phyloP scores from a whole-genome alignment of 106 monocot species.

The Agapanthus africanus region DNA sequence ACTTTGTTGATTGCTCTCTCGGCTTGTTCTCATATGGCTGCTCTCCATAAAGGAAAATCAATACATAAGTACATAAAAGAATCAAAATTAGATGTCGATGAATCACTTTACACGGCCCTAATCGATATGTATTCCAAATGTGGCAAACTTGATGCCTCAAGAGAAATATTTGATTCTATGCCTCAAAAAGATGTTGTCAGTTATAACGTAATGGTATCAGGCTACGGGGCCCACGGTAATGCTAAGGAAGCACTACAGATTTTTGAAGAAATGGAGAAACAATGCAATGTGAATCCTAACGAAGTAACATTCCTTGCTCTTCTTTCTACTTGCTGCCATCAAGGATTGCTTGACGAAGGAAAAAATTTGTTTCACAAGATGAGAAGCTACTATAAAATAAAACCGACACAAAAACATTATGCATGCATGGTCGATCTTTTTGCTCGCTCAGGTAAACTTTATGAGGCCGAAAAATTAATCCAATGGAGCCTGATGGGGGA shows the following conservation, averaged over 20 bases:
- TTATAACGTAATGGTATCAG: slow-evolving; percentile 85
- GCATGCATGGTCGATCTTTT: slow-evolving; percentile 81
- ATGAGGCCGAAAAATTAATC: slow-evolving; percentile 55
- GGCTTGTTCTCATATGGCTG: slow-evolving; percentile 57
- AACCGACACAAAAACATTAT: slow-evolving; percentile 68
- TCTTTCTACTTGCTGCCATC: slow-evolving; percentile 71
- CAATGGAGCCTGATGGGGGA: slow-evolving; percentile 50
- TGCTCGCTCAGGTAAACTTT: slow-evolving; percentile 53
- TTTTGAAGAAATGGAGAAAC: slow-evolving; percentile 44
- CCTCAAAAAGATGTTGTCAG: slow-evolving; percentile 52
- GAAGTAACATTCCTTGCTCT: slow-evolving; percentile 60
- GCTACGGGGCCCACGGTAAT: slow-evolving; percentile 66
- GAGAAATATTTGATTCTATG: slow-evolving; percentile 67
- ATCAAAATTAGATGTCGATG: slow-evolving; percentile 31
- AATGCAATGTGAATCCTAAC: slow-evolving; percentile 40
- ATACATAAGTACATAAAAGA: slow-evolving; percentile 51
- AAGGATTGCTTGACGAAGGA: slow-evolving; percentile 61
- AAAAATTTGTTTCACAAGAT: slow-evolving; percentile 49
- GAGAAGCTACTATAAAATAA: slow-evolving; percentile 25
- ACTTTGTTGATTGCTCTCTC: slow-evolving; percentile 52
- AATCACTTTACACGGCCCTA: slow-evolving; percentile 14
- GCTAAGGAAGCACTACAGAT: slow-evolving; percentile 48
- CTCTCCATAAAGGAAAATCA: slow-evolving; percentile 39
- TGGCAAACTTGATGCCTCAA: slow-evolving; percentile 51
- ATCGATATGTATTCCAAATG: slow-evolving; percentile 92